These are phyloP conservation scores for Suhomyces prunicola DNA, from an alignment of 805 yeast genomes.

Conservation along the genomic window DNA sequence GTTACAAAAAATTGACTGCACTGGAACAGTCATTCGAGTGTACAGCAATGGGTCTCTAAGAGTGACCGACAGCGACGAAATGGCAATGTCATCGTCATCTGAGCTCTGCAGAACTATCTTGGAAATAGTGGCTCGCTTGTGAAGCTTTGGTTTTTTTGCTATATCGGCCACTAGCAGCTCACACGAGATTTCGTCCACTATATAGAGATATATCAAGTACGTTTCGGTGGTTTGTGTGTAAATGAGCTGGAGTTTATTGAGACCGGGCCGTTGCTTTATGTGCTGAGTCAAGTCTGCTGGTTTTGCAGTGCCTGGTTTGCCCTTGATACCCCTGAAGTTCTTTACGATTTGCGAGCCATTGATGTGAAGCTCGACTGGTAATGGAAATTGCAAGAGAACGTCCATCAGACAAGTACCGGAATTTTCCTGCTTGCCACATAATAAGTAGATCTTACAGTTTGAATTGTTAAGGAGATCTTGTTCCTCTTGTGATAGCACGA, in stretches of 20 bases:
- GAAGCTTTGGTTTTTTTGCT: constrained; percentile 48
- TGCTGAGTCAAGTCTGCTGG: constrained; percentile 75
- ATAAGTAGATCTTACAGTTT: constrained; percentile 41
- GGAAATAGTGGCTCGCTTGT: constrained; percentile 46
- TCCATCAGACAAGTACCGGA: constrained; percentile 21
- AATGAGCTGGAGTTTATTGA: constrained; percentile 47
- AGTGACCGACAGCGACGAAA: constrained; percentile 61
- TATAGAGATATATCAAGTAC: constrained; percentile 52
- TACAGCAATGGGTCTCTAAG: constrained; percentile 79
- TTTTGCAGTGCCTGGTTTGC: constrained; percentile 70
- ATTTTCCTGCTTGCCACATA: constrained; percentile 47
- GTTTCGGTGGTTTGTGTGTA: constrained; percentile 57
- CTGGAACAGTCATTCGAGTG: constrained; percentile 67
- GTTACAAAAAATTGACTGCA: constrained; percentile 63
- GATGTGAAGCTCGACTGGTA: constrained; percentile 62
- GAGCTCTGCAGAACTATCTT: constrained; percentile 40
- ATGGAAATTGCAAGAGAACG: constrained; percentile 60
- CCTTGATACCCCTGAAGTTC: constrained; percentile 63
- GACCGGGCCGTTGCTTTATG: constrained; percentile 25
- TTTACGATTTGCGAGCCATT: constrained; percentile 49
- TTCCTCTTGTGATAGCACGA: constrained; percentile 46
- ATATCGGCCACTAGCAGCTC: constrained; percentile 19
- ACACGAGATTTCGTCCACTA: constrained; percentile 44
- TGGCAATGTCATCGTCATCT: constrained; percentile 67
- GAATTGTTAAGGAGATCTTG: constrained; percentile 25